Percentiles rank a stretch among this genome's conserved stretches.
Conservation (phyloP, 2,329 filamentous ascomycete species). For the Cercospora citrullina region DNA sequence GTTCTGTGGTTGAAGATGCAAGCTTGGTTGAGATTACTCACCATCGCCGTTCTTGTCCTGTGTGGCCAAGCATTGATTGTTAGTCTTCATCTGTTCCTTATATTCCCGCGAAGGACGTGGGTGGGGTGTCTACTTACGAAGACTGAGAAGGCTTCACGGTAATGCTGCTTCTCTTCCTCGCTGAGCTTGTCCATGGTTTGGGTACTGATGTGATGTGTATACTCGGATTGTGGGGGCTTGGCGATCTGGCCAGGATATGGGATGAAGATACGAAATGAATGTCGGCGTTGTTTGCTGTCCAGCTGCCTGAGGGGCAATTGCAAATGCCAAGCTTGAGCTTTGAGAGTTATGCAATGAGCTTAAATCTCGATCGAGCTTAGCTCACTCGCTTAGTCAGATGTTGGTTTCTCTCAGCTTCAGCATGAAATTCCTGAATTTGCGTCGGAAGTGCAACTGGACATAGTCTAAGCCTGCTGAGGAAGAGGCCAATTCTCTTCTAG, state of each 20-base stretch:
- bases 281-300: background rate
- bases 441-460: too few relatives aligned
- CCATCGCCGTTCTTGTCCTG: slow-evolving; percentile 27
- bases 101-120: background rate
- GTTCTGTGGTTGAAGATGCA: background rate
- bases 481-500: too few relatives aligned
- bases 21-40: background rate
- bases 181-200: slow-evolving; percentile 16
- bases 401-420: too few relatives aligned
- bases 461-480: too few relatives aligned
- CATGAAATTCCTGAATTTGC: too few relatives aligned
- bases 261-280: background rate
- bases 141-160: slow-evolving; percentile 19
- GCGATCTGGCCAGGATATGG: background rate
- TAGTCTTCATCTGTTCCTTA: background rate
- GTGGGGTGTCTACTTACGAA: slow-evolving; percentile 14
- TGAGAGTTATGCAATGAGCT: background rate
- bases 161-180: slow-evolving; percentile 19
- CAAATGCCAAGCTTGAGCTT: background rate
- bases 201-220: background rate
- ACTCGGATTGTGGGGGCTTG: background rate
- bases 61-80: slow-evolving; percentile 4
- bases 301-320: slow-evolving; percentile 6
- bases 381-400: background rate
- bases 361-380: background rate